Evolutionary conservation across 164 flowering plant genomes (phyloP).

Genomic region (Macadamia integrifolia): DNA sequence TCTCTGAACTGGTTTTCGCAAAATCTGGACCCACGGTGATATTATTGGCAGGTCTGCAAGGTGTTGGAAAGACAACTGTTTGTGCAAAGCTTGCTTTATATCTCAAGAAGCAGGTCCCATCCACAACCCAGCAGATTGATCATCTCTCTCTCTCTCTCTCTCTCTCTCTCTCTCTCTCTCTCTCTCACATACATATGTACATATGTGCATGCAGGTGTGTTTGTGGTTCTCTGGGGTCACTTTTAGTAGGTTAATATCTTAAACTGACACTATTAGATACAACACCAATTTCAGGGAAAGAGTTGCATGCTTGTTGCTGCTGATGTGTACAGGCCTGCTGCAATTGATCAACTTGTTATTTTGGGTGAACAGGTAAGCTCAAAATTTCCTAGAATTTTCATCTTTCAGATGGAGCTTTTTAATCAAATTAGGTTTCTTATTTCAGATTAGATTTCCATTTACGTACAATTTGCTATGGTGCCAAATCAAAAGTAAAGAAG

Average conservation of each 20-base stretch:
- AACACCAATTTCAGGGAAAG: conserved; percentile 59
- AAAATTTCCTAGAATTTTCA: neutral
- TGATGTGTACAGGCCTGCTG: conserved; percentile 98
- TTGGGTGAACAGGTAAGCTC: conserved; percentile 76
- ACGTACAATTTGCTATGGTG: too few species aligned
- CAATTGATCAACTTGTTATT: conserved; percentile 92
- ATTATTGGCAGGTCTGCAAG: conserved; percentile 93
- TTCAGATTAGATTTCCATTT: too few species aligned
- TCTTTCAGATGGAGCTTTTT: too few species aligned
- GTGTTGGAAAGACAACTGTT: conserved; percentile 98
- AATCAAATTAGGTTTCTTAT: too few species aligned
- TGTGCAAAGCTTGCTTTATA: conserved; percentile 85
- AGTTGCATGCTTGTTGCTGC: conserved; percentile 92
- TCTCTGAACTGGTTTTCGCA: conserved; percentile 80
- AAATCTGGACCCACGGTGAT: conserved; percentile 84
- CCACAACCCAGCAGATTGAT: neutral
- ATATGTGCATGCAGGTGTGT: too few species aligned
- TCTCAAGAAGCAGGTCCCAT: conserved; percentile 80
- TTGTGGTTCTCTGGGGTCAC: too few species aligned
- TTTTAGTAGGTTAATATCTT: neutral
- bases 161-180: too few species aligned
- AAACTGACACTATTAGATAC: conserved; percentile 5
- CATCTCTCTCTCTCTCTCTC: neutral
- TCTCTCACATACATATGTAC: too few species aligned
- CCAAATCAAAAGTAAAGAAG: too few species aligned